A percentile compares a stretch with the other conserved stretches of the same genome.
Evolutionary conservation across 1,284 basidiomycete genomes (phyloP).

Genomic region (Boletus holoroseus): DNA sequence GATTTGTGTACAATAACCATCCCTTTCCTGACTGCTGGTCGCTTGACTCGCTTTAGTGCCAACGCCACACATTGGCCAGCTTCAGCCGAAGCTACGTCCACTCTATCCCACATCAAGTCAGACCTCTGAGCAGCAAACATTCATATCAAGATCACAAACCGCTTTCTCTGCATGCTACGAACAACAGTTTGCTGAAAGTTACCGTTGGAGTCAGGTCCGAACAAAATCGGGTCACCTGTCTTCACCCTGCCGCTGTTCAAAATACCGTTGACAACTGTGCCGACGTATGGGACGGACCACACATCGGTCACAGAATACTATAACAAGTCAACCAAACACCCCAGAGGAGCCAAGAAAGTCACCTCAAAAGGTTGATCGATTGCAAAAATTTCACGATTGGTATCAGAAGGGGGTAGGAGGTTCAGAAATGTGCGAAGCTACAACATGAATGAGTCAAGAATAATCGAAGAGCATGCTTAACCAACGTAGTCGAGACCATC

Average conservation of each 20-base stretch:
- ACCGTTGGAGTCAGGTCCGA: constrained; percentile 93
- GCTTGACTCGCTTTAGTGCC: constrained; percentile 85
- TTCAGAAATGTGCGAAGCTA: constrained; percentile 83
- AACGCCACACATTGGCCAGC: constrained; percentile 95
- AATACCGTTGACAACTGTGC: constrained; percentile 93
- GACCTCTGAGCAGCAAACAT: neutral
- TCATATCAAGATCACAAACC: constrained; percentile 39
- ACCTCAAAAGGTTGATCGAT: constrained; percentile 87
- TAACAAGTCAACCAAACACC: constrained; percentile 8
- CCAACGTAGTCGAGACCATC: constrained; percentile 76
- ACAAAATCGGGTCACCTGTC: constrained; percentile 75
- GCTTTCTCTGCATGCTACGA: constrained; percentile 92
- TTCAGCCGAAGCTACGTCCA: constrained; percentile 78
- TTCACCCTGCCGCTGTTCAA: constrained; percentile 74
- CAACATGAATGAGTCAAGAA: constrained; percentile 9
- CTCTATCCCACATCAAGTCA: constrained; percentile 41
- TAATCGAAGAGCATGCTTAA: constrained; percentile 5
- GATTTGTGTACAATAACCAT: constrained; percentile 87
- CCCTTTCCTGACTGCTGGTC: constrained; percentile 84
- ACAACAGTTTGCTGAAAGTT: constrained; percentile 79
- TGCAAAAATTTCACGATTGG: constrained; percentile 73
- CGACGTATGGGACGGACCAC: constrained; percentile 91
- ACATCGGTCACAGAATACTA: constrained; percentile 81
- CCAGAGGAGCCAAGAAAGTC: constrained; percentile 6
- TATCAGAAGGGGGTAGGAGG: constrained; percentile 78